Conservation (phyloP, 1,284 basidiomycete species). For the Ganoderma lucidum region DNA sequence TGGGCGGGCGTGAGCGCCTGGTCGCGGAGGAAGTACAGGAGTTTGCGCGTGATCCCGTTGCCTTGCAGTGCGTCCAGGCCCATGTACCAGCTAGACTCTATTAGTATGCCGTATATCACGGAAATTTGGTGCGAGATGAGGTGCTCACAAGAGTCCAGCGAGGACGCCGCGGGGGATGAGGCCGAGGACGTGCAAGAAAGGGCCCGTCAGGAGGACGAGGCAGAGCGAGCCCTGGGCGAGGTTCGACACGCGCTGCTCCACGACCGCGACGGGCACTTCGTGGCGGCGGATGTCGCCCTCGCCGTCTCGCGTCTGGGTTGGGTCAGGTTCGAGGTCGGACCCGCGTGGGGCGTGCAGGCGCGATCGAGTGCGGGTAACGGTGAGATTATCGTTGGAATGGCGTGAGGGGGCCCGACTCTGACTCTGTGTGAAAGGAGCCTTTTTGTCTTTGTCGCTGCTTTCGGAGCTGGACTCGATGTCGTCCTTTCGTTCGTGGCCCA, state of each 20-base stretch:
- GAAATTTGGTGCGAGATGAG: conserved; percentile 12
- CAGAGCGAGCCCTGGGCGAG: conserved; percentile 85
- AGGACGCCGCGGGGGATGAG: conserved; percentile 81
- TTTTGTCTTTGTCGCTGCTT: background rate
- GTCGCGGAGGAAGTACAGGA: conserved; percentile 87
- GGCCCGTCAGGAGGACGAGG: conserved; percentile 81
- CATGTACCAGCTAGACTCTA: conserved; percentile 81
- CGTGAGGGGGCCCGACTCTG: background rate
- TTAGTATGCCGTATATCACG: conserved; percentile 15
- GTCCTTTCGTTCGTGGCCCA: conserved; percentile 60
- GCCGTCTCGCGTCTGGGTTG: conserved; percentile 36
- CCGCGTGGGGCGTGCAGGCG: conserved; percentile 33
- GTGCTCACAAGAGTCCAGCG: conserved; percentile 75
- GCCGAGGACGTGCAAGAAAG: conserved; percentile 82
- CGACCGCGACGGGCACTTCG: conserved; percentile 80
- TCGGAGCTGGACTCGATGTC: conserved; percentile 48
- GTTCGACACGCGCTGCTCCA: conserved; percentile 92
- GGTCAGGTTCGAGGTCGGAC: conserved; percentile 43
- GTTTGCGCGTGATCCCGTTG: conserved; percentile 87
- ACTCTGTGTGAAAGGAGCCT: background rate
- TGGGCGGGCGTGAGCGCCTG: conserved; percentile 62
- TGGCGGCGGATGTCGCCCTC: conserved; percentile 39
- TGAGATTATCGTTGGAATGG: background rate
- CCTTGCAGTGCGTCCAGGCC: conserved; percentile 83
- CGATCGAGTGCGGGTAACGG: conserved; percentile 26